Percentiles rank a stretch among this genome's conserved stretches.
Conservation (phyloP, 495 filamentous ascomycete genomes). For the Podospora didyma region DNA sequence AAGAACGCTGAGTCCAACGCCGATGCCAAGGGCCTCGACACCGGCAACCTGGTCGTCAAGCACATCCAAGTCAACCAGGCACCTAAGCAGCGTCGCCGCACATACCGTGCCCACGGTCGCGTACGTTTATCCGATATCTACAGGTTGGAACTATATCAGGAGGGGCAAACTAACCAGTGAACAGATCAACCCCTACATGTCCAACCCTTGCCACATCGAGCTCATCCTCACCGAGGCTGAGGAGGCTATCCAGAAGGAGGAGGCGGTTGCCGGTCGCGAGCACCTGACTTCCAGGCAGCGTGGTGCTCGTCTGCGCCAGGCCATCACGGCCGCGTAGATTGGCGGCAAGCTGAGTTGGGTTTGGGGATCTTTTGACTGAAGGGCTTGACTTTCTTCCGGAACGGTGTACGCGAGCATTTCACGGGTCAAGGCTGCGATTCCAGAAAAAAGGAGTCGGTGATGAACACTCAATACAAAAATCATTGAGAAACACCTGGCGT, state of each 20-base stretch:
- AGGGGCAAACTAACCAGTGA: conserved; percentile 23
- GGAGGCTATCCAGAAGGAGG: conserved; percentile 84
- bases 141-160: conserved; percentile 2
- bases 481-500: conserved; percentile 16
- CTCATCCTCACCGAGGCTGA: conserved; percentile 95
- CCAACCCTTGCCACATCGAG: conserved; percentile 99
- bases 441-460: conserved; percentile 34
- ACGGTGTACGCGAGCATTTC: conserved; percentile 40
- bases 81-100: conserved; percentile 94
- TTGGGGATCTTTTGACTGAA: conserved; percentile 29
- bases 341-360: conserved; percentile 11
- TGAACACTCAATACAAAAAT: conserved; percentile 36
- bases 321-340: conserved; percentile 74
- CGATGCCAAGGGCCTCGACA: conserved; percentile 98
- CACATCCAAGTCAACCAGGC: conserved; percentile 99
- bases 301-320: conserved; percentile 68
- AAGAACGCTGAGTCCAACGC: conserved; percentile 99
- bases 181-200: conserved; percentile 99
- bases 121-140: conserved; percentile 57
- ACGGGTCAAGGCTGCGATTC: conserved; percentile 38
- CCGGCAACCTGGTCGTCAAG: conserved; percentile 91
- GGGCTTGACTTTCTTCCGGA: conserved; percentile 38
- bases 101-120: conserved; percentile 99
- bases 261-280: conserved; percentile 57
- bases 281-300: conserved; percentile 85